Conservation (phyloP, 768 basidiomycete species). For the Lactarius hatsudake region DNA sequence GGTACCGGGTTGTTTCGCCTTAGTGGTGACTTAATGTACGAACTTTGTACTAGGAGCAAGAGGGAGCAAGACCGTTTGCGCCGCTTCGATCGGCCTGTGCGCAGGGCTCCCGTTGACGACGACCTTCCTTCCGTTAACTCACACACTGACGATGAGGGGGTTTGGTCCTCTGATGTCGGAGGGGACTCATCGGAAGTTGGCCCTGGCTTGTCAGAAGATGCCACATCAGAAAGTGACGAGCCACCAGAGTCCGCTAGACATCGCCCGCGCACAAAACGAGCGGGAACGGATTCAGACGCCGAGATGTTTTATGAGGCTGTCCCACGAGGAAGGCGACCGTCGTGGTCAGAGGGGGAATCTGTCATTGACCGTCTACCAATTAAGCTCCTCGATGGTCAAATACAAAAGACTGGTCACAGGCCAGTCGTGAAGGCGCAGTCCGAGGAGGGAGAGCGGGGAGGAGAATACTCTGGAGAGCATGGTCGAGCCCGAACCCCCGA, state of each 20-base stretch:
- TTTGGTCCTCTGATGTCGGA: slow-evolving; percentile 48
- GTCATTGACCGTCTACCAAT: slow-evolving; percentile 73
- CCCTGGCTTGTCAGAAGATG: slow-evolving; percentile 33
- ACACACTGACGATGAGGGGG: slow-evolving; percentile 56
- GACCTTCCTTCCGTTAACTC: slow-evolving; percentile 71
- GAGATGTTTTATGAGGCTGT: slow-evolving; percentile 75
- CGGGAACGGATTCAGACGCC: slow-evolving; percentile 45
- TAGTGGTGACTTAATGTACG: slow-evolving; percentile 15
- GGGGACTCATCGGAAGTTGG: slow-evolving; percentile 29
- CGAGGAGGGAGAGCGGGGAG: slow-evolving; percentile 38
- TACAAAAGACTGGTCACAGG: slow-evolving; percentile 55
- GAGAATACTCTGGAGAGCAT: slow-evolving; percentile 32
- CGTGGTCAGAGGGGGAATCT: slow-evolving; percentile 46
- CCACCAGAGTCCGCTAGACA: slow-evolving; percentile 25
- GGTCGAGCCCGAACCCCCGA: slow-evolving; percentile 31
- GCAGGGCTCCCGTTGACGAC: slow-evolving; percentile 43
- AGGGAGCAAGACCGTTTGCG: slow-evolving; percentile 75
- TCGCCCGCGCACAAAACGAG: slow-evolving; percentile 27
- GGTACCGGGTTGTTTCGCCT: slow-evolving; percentile 45
- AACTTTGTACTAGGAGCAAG: slow-evolving; percentile 60
- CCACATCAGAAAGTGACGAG: slow-evolving; percentile 32
- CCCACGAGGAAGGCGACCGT: slow-evolving; percentile 51
- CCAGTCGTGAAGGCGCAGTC: slow-evolving; percentile 30
- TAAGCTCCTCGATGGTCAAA: slow-evolving; percentile 77
- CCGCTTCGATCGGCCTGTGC: slow-evolving; percentile 58